Percentiles rank a stretch among this genome's conserved stretches.
Evolutionary conservation across 306 rosid species (phyloP).

Genomic region (Cicer arietinum): DNA sequence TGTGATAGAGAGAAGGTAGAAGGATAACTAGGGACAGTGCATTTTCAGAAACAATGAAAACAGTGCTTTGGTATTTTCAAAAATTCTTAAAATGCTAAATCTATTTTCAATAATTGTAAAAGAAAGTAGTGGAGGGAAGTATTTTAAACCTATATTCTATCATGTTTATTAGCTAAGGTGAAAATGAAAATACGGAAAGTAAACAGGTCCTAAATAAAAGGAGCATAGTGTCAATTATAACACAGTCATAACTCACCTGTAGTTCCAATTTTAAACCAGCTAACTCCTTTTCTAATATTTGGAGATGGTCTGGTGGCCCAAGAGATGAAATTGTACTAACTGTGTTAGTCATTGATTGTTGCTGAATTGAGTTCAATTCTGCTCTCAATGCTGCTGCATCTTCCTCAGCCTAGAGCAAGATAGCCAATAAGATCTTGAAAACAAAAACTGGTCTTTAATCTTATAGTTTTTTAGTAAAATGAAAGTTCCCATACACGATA

Average conservation of each 20-base stretch:
- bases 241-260: constrained; percentile 55
- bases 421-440: constrained; percentile 42
- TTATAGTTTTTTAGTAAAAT: constrained; percentile 24
- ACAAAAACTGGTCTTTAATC: background rate
- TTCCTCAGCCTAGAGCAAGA: constrained; percentile 88
- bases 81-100: background rate
- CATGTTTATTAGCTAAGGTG: background rate
- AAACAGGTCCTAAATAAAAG: background rate
- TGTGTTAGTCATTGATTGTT: constrained; percentile 76
- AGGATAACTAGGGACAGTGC: background rate
- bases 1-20: background rate
- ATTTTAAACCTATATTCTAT: background rate
- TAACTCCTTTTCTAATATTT: constrained; percentile 74
- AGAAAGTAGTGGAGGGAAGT: background rate
- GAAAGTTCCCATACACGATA: constrained; percentile 74
- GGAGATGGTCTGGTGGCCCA: constrained; percentile 70
- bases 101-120: background rate
- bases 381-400: constrained; percentile 94
- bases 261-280: constrained; percentile 69
- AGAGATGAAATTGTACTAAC: constrained; percentile 54
- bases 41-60: background rate
- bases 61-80: background rate
- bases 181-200: background rate
- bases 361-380: constrained; percentile 81
- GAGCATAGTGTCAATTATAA: constrained; percentile 29